Base-by-base conservation (phyloP, 768 basidiomycete genomes). In the Suillus subaureus region DNA sequence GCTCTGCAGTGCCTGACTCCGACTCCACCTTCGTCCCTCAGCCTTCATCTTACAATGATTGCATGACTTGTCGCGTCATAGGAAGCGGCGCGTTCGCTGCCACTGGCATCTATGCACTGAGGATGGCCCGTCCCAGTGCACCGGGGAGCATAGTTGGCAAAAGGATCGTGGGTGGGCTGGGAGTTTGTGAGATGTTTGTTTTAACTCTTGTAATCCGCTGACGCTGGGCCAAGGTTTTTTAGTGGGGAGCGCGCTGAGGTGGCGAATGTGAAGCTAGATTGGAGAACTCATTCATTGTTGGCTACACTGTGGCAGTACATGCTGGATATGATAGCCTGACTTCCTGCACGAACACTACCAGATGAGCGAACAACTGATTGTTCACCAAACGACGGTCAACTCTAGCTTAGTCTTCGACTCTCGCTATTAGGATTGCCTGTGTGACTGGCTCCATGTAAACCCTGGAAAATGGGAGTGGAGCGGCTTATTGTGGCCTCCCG, bases 51-150 rank as follows among this genome's bases (percentile, higher is more conserved):
- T 70, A 77, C 68, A 75, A 81, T 56, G 89, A 92, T 49, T 93
- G 91, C 66, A 70, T 90, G n/a, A 82, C 88, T 1, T 93, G 92
- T 73, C 85, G 85, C 49, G 78, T 92, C 62, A 84, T 90, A 47
- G 90, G 91, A 23, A 84, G 89, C 0, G 86, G 80, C 37, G 86
- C 88, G 2, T 82, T 92, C 6, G 85, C 82, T 26, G 83, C 83
- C 5, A 83, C 87, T 6, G 91, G 92, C 6, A 67, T 87, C 31
- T 92, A 93, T 72, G 90, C 91, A 2, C 75, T 93, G 33, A 82
- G 83, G 73, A 83, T 85, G 79, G 84, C 89, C 33, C 86, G 91
- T 56, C 81, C 83, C 31, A 80, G 80, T 51, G 88, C 88, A 13
- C 89, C 87, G 9, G 90, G 90, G 6, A 86, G 84, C 2, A 74